phyloP scores from a whole-genome alignment of 1,284 basidiomycete genomes.

The Coniferiporia sulphurascens region DNA sequence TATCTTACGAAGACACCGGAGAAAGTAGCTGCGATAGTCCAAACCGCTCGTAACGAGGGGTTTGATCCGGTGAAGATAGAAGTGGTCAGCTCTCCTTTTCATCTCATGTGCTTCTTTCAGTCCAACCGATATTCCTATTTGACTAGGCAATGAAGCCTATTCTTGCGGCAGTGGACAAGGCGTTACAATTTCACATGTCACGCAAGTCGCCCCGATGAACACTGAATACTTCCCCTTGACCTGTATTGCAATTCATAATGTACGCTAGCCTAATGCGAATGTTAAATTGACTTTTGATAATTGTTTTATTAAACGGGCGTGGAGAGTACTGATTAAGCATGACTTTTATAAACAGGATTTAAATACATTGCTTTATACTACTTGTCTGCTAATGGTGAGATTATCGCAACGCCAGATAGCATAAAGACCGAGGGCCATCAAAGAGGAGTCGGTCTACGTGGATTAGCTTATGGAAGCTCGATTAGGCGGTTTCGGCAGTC shows the following conservation, averaged over 20 bases:
- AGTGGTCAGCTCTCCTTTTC: conserved; percentile 44
- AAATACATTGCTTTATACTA: too few species aligned
- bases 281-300: too few species aligned
- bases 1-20: conserved; percentile 77
- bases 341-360: too few species aligned
- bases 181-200: conserved; percentile 26
- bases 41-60: conserved; percentile 54
- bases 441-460: too few species aligned
- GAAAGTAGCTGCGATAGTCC: conserved; percentile 75
- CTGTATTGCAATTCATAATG: neutral
- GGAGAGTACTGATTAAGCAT: too few species aligned
- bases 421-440: too few species aligned
- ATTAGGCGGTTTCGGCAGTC: too few species aligned
- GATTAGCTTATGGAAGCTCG: too few species aligned
- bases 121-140: conserved; percentile 7
- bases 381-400: too few species aligned
- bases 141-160: conserved; percentile 73
- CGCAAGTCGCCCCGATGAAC: conserved; percentile 12
- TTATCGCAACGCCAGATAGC: too few species aligned
- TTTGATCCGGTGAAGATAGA: conserved; percentile 62
- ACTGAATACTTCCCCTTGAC: neutral
- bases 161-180: conserved; percentile 38
- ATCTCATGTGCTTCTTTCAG: conserved; percentile 1
- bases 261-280: neutral
- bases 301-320: too few species aligned